Evolutionary conservation across 1,139 yeast species (phyloP), one percentile per base, ranked within the genome.

Genomic region (Pichia terricola): DNA sequence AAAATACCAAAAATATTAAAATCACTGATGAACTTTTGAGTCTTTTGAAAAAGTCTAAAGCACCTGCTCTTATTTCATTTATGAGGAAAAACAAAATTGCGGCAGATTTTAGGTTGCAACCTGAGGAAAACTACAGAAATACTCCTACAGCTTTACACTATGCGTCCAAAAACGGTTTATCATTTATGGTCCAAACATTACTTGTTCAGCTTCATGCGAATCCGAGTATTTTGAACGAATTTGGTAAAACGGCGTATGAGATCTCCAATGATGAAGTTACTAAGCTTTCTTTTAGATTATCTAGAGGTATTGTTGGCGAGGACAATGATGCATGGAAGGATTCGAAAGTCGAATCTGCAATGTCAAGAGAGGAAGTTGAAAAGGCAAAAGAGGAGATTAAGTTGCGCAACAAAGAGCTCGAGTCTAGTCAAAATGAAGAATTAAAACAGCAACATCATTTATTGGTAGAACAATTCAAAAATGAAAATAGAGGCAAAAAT

Each of bases 91-190:
- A 86, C 55, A 76, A 77, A 49, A 69, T 83, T 54, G 68, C 71
- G 4, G 57, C 87, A 1, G 65, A 66, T 39, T 77, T 79, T 50
- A 48, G 39, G 28, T 63, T 91, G 6, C 45, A 49, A 26, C 96
- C 96, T 0, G 59, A 58, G 11, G 53, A 64, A 0, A 73, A 72
- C 45, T 82, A 72, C 53, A 53, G 61, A 4, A 66, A 68, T 26
- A 72, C 83, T 0, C 95, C 97, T 2, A 84, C 94, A 0, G 62
- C 85, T 45, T 68, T 94, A 33, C 95, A 88, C 59, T 87, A 69
- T 60, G 94, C 95, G 0, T 67, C 96, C 0, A 69, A 80, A 4
- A 69, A 79, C 44, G 86, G 86, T 1, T 65, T 81, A 11, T 69
- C 71, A 38, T 86, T 81, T 52, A 79, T 88, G 72, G 78, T 86